Conservation (phyloP, 1,284 basidiomycete genomes). For the Porodaedalea pini region DNA sequence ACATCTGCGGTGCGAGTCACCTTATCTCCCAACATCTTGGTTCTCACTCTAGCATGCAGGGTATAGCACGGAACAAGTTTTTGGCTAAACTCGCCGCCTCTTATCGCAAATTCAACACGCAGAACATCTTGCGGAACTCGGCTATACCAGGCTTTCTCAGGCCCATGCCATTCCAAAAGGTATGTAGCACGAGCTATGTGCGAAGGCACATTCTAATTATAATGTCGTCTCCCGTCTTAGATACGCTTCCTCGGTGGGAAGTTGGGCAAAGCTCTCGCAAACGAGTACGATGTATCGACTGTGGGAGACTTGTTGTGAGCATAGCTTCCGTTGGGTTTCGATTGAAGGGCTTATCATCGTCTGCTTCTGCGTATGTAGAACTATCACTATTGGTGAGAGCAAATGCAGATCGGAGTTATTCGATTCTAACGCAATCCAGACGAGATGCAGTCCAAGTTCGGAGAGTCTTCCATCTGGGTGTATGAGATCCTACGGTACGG, state of each 20-base stretch:
- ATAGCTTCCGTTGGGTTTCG: constrained; percentile 8
- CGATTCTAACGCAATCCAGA: constrained; percentile 38
- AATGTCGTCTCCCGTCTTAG: constrained; percentile 36
- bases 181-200: no score
- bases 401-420: neutral
- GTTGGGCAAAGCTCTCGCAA: constrained; percentile 83
- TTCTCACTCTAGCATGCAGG: constrained; percentile 40
- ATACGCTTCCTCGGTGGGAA: constrained; percentile 96
- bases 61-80: constrained; percentile 92
- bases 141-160: constrained; percentile 80
- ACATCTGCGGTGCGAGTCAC: constrained; percentile 76
- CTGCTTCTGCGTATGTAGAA: constrained; percentile 29
- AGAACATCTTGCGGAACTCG: constrained; percentile 81
- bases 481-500: constrained; percentile 75
- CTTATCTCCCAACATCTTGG: neutral
- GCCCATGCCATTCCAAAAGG: constrained; percentile 86
- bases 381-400: constrained; percentile 45
- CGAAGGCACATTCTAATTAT: no score
- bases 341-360: neutral
- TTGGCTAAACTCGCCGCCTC: constrained; percentile 91
- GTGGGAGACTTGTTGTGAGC: constrained; percentile 84
- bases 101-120: constrained; percentile 85
- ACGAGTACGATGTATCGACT: constrained; percentile 84
- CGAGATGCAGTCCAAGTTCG: constrained; percentile 82
- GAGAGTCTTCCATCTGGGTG: constrained; percentile 85